phyloP scores from a whole-genome alignment of 228 moss, liverwort and hornwort genomes.

The Sphagnum magellanicum region DNA sequence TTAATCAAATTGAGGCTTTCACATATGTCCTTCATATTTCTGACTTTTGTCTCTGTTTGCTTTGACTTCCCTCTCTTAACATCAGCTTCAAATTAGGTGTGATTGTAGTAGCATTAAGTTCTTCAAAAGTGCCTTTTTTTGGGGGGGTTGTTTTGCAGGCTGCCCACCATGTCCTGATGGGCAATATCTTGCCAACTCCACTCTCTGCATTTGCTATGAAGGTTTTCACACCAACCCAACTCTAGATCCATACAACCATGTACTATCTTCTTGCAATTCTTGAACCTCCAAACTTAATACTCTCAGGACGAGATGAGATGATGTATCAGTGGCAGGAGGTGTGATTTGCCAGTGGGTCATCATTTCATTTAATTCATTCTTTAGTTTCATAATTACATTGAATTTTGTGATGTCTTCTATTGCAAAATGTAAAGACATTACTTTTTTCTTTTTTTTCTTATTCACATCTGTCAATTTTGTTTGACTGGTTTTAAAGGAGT shows the following conservation, averaged over 20 bases:
- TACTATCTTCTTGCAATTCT: too few relatives aligned
- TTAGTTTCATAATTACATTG: too few relatives aligned
- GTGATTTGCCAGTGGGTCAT: too few relatives aligned
- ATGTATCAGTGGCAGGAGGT: too few relatives aligned
- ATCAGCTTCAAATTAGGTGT: neutral
- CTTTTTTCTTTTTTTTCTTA: too few relatives aligned
- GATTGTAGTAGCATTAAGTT: neutral
- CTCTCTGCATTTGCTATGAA: constrained; percentile 1
- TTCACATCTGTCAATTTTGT: too few relatives aligned
- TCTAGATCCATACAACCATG: neutral
- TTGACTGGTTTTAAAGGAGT: too few relatives aligned
- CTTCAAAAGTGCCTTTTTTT: neutral
- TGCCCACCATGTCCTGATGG: constrained; percentile 3
- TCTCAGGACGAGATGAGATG: too few relatives aligned
- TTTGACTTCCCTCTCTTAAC: neutral
- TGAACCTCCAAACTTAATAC: too few relatives aligned
- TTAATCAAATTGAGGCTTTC: neutral
- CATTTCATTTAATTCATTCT: too few relatives aligned
- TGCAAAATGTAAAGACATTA: too few relatives aligned
- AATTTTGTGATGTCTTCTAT: too few relatives aligned
- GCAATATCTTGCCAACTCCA: constrained; percentile 1
- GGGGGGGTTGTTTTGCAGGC: neutral
- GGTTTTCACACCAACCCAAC: neutral
- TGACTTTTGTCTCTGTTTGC: neutral
- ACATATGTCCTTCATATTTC: neutral